Base-by-base conservation (phyloP, 257 asterid species). In the Primulina tabacum region DNA sequence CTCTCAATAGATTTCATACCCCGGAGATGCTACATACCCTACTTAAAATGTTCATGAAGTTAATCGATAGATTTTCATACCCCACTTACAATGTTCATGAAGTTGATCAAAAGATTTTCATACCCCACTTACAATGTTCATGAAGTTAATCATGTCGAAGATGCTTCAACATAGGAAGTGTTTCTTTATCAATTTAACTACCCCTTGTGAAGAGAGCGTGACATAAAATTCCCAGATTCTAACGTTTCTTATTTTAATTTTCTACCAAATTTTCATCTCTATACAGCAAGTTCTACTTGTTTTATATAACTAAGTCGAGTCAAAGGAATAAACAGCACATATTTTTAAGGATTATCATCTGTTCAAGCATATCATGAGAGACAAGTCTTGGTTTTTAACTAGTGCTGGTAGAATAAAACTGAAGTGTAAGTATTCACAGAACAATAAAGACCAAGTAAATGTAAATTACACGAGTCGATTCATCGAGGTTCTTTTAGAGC, bases 401-500 rank as follows among this genome's bases (percentile, higher is more conserved):
- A 63, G 21, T 38, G 38, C 58, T 17, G 6, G 71, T 7, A 35
- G 71, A 56, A 37, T 72, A 65, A 24, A 57, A 9, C 20, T 53
- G 50, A 21, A 71, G 60, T 50, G 53, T 24, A 38, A 20, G 68
- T 55, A 32, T 63, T 62, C 64, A 71, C 62, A 60, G 64, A 69
- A 64, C 68, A 59, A 71, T 32, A 57, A 52, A 24, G 69, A 64
- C 18, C 17, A 57, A 21, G 47, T 8, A 65, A 62, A 28, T 21
- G 34, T 32, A 60, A 43, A 69, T 34, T 29, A 8, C 10, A 57
- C 4, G 16, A 69, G 58, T 29, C 64, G 60, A 55, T 37, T 40
- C 50, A 53, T 43, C 10, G 7, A 24, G 67, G 63, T 70, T 73
- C 63, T 62, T 57, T 24, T 4, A 4, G 70, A 43, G 59, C 68